phyloP scores from a whole-genome alignment of 345 rosid genomes.

The Ricinus communis region DNA sequence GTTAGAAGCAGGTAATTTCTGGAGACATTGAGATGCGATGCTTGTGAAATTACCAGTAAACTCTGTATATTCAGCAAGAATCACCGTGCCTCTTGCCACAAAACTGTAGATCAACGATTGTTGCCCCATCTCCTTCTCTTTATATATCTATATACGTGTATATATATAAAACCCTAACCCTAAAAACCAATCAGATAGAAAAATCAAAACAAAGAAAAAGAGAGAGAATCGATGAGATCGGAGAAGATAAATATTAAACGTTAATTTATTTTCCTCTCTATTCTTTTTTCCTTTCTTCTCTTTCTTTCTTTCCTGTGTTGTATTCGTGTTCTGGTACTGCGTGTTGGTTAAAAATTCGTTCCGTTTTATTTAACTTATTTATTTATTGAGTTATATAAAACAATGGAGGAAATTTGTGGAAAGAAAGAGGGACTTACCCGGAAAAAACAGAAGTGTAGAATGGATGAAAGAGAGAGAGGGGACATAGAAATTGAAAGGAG shows the following conservation, averaged over 20 bases:
- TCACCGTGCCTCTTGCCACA: conserved; percentile 35
- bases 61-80: conserved; percentile 32
- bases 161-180: conserved; percentile 6
- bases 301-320: too few relatives aligned
- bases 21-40: conserved; percentile 36
- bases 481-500: too few relatives aligned
- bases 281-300: too few relatives aligned
- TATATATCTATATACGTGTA: neutral
- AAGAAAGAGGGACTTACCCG: neutral
- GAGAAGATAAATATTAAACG: neutral
- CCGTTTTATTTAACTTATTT: neutral
- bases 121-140: conserved; percentile 25
- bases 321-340: neutral
- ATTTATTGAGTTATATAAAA: neutral
- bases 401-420: neutral
- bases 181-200: too few relatives aligned
- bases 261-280: too few relatives aligned
- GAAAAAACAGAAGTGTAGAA: neutral
- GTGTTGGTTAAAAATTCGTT: neutral
- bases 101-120: conserved; percentile 34
- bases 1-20: conserved; percentile 31
- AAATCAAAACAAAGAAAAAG: neutral
- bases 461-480: conserved; percentile 3
- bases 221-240: conserved; percentile 5
- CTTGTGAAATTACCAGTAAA: conserved; percentile 31